Base-by-base conservation (phyloP, 331 rosid genomes). In the Malus hybrid region DNA sequence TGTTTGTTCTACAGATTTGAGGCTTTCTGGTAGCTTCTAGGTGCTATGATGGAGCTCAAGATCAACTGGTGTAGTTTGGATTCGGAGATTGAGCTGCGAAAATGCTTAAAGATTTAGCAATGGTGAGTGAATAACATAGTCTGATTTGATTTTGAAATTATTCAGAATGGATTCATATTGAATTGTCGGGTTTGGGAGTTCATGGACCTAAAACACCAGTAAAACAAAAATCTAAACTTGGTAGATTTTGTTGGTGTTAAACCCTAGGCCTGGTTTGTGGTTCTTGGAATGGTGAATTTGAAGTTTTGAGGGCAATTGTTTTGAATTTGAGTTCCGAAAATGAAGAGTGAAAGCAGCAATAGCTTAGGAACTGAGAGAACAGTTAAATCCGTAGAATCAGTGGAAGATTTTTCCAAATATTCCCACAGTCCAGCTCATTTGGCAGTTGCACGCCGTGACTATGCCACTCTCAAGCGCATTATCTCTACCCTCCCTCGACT, bases 341-440 rank as follows among this genome's bases (percentile, higher is more conserved):
- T 29, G 28, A 33, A 48, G 36, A 71, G 90, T 89, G 96, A 84
- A 84, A 62, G 81, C 65, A 74, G 60, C 75, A 65, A 29, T 78
- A 63, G 82, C 70, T 27, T 90, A 83, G 91, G 74, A 64, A 72
- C 60, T 28, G 79, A 81, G 82, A 82, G 83, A 77, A 77, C 81
- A 73, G 78, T 63, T 12, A 76, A 76, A 42, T 71, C 34, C 16
- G 7, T 75, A 65, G 74, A 67, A 28, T 75, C 80, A 59, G 81
- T 92, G 98, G 99, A 92, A 55, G 99, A 95, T 80, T 70, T 86
- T 64, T 78, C 89, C 3, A 88, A 82, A 71, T 92, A 92, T 70
- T 80, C 85, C 15, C 98, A 92, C 60, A 95, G 98, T 82, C 88
- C 94, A 70, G 94, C 89, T 75, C 99, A 95, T 83, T 73, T 88